Evolutionary conservation across 768 basidiomycete species (phyloP).

Genomic region (Cystofilobasidium macerans): DNA sequence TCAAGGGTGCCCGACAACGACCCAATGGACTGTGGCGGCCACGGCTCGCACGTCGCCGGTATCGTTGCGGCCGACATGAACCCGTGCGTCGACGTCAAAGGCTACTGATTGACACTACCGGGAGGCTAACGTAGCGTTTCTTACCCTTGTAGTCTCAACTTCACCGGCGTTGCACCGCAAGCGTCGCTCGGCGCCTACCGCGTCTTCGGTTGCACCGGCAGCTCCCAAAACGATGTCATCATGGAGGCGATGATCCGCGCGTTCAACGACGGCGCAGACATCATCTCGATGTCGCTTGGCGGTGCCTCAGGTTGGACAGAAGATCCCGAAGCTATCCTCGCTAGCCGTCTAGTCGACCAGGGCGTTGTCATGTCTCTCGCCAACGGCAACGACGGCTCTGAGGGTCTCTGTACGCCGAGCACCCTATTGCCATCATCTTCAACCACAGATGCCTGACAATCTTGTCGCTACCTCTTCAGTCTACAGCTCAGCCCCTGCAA

Average conservation of each 20-base stretch:
- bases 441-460: background rate
- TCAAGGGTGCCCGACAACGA: slow-evolving; percentile 31
- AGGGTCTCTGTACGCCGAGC: slow-evolving; percentile 3
- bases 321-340: slow-evolving; percentile 47
- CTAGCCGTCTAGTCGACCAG: slow-evolving; percentile 48
- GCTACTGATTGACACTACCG: too few species aligned
- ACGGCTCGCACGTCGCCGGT: slow-evolving; percentile 42
- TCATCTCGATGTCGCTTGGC: slow-evolving; percentile 58
- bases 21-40: slow-evolving; percentile 35
- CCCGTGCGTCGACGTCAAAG: too few species aligned
- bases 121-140: too few species aligned
- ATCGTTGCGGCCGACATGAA: slow-evolving; percentile 57
- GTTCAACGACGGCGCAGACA: slow-evolving; percentile 40
- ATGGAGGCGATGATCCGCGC: slow-evolving; percentile 44
- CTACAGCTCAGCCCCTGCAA: slow-evolving; percentile 41
- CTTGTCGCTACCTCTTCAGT: background rate
- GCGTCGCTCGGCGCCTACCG: slow-evolving; percentile 46
- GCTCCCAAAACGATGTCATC: slow-evolving; percentile 38
- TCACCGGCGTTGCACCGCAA: slow-evolving; percentile 58
- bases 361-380: slow-evolving; percentile 49
- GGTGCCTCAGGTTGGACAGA: slow-evolving; percentile 55
- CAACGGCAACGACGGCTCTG: slow-evolving; percentile 1
- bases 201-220: slow-evolving; percentile 53
- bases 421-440: too few species aligned
- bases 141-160: too few species aligned